These are phyloP conservation scores for Phytophthora rubi DNA, from an alignment of 352 stramenopile species.

Conservation along the genomic window DNA sequence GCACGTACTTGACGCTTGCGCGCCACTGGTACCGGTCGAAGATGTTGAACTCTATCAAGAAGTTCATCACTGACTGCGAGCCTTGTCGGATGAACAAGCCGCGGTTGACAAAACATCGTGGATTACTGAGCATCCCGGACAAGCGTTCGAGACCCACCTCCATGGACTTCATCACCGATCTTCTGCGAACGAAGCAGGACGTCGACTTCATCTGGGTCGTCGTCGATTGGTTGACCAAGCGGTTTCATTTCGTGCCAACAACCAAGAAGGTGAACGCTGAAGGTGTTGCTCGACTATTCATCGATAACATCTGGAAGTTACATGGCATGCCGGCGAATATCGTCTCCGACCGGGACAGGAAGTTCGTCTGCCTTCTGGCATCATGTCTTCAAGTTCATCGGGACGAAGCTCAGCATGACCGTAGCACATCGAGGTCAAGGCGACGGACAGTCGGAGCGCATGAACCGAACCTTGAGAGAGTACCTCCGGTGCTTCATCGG, in stretches of 20 bases:
- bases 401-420: constrained; percentile 14
- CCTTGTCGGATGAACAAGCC: constrained; percentile 24
- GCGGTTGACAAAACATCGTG: no score
- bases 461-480: constrained; percentile 9
- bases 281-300: constrained; percentile 9
- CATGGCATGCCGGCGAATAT: constrained; percentile 17
- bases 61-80: constrained; percentile 23
- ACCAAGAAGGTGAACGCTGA: constrained; percentile 19
- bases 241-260: constrained; percentile 2
- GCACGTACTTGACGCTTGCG: constrained; percentile 16
- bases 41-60: constrained; percentile 22
- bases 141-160: constrained; percentile 10
- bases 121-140: constrained; percentile 19
- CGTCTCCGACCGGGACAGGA: constrained; percentile 21
- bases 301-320: constrained; percentile 18
- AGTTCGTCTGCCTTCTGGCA: constrained; percentile 27
- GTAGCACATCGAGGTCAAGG: constrained; percentile 13
- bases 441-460: constrained; percentile 19
- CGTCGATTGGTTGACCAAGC: constrained; percentile 24
- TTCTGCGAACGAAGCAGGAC: constrained; percentile 1
- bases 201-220: constrained; percentile 15
- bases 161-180: constrained; percentile 22
- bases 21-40: constrained; percentile 13
- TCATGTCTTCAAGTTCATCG: constrained; percentile 1
- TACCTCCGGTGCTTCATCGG: constrained; percentile 18